Conservation (phyloP, 148 eudicot genomes). For the Vaccinium darrowii region DNA sequence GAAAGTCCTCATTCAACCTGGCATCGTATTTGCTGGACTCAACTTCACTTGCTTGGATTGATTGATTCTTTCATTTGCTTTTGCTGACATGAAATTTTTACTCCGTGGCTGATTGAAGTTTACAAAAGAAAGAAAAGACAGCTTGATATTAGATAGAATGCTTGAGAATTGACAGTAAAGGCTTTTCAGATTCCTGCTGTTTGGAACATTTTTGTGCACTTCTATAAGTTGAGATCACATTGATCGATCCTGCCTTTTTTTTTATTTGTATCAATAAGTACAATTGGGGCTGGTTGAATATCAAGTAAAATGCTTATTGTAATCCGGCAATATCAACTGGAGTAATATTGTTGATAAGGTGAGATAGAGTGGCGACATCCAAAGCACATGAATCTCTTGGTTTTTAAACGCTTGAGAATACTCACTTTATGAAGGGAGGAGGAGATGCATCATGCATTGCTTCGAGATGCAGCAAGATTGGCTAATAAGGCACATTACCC, state of each 20-base stretch:
- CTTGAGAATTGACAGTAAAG: slow-evolving; percentile 94
- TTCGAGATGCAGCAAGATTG: slow-evolving; percentile 7
- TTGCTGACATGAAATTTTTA: slow-evolving; percentile 22
- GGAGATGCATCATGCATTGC: slow-evolving; percentile 5
- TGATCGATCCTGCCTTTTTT: neutral
- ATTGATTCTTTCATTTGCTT: neutral
- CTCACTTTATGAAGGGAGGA: neutral
- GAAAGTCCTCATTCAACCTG: slow-evolving; percentile 78
- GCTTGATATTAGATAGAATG: slow-evolving; percentile 62
- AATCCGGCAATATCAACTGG: neutral
- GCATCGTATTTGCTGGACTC: slow-evolving; percentile 21
- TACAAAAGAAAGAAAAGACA: slow-evolving; percentile 85
- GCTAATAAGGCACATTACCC: neutral
- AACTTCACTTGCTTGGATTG: slow-evolving; percentile 11
- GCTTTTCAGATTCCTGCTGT: slow-evolving; percentile 19
- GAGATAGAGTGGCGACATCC: neutral
- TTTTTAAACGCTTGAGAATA: neutral
- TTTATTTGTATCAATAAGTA: neutral
- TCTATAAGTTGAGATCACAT: neutral
- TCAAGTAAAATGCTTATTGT: neutral
- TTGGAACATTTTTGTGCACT: neutral
- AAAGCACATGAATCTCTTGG: neutral
- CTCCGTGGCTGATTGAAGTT: slow-evolving; percentile 85
- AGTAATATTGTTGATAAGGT: neutral
- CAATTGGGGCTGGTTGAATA: neutral